A percentile compares a stretch with the other conserved stretches of the same genome.
phyloP scores from a whole-genome alignment of 106 monocot genomes.

The Posidonia australis region DNA sequence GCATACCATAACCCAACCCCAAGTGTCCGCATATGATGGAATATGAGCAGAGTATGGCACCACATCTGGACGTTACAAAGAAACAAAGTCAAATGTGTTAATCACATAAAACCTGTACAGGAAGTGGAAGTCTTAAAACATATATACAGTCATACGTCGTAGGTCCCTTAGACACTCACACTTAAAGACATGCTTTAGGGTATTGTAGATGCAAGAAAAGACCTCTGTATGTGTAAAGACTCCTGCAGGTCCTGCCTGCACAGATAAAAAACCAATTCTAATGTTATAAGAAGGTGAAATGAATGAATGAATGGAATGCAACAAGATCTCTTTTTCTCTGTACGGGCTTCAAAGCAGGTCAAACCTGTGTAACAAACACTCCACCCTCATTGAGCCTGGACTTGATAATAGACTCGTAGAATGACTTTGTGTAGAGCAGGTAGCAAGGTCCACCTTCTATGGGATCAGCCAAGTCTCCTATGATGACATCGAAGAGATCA shows the following conservation, averaged over 20 bases:
- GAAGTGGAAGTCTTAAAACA: not conserved
- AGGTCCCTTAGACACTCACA: conserved; percentile 24
- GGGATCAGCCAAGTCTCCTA: conserved; percentile 55
- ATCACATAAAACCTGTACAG: not conserved
- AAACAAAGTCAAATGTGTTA: not conserved
- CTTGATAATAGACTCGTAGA: conserved; percentile 31
- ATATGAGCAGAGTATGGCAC: conserved; percentile 44
- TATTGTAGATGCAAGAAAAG: conserved; percentile 50
- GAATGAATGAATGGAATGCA: no score
- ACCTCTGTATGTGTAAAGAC: conserved; percentile 33
- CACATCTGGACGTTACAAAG: conserved; percentile 23
- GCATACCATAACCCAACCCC: conserved; percentile 51
- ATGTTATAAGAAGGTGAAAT: no score
- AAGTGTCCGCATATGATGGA: conserved; percentile 43
- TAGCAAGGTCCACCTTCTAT: conserved; percentile 42
- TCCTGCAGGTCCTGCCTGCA: conserved; percentile 36
- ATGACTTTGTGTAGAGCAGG: conserved; percentile 46
- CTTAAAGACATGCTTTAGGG: conserved; percentile 20
- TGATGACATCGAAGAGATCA: conserved; percentile 64
- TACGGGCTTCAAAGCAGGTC: no score
- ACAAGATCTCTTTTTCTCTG: no score
- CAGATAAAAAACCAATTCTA: not conserved
- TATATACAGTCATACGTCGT: no score
- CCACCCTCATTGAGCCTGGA: conserved; percentile 14
- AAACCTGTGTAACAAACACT: conserved; percentile 3